Percentiles rank a stretch among this genome's conserved stretches.
phyloP scores from a whole-genome alignment of 768 basidiomycete species.

The Crepidotus variabilis region DNA sequence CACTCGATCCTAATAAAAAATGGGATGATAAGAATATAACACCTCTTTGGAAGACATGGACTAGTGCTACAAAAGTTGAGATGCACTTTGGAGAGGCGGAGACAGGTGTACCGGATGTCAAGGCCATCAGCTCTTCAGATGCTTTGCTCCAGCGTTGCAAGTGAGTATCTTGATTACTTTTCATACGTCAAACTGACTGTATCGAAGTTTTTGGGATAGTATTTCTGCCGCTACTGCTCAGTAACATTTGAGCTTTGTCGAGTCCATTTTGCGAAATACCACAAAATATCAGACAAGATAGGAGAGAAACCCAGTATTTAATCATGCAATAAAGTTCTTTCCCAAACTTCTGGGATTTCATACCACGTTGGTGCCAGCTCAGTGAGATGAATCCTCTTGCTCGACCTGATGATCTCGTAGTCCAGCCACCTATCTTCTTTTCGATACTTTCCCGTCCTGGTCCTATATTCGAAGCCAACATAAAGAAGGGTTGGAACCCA shows the following conservation, averaged over 20 bases:
- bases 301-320: neutral
- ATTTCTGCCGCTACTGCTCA: no score
- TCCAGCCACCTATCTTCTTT: constrained; percentile 39
- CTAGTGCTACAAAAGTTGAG: no score
- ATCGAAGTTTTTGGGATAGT: no score
- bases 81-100: no score
- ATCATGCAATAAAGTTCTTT: constrained; percentile 8
- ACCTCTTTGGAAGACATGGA: neutral
- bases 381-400: constrained; percentile 14
- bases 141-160: no score
- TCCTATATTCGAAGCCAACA: constrained; percentile 39
- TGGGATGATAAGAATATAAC: neutral
- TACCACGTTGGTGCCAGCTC: constrained; percentile 32
- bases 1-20: neutral
- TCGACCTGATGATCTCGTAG: constrained; percentile 27
- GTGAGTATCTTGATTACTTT: no score
- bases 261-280: no score
- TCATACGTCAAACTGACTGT: no score
- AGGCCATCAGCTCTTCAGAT: no score
- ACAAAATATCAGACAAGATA: no score
- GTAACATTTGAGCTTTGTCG: no score
- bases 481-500: constrained; percentile 25
- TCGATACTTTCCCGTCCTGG: constrained; percentile 29
- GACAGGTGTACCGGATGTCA: no score
- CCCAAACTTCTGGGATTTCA: constrained; percentile 35